Percentiles rank a stretch among this genome's conserved stretches.
Conservation (phyloP, 306 rosid genomes). For the Senna siamea region DNA sequence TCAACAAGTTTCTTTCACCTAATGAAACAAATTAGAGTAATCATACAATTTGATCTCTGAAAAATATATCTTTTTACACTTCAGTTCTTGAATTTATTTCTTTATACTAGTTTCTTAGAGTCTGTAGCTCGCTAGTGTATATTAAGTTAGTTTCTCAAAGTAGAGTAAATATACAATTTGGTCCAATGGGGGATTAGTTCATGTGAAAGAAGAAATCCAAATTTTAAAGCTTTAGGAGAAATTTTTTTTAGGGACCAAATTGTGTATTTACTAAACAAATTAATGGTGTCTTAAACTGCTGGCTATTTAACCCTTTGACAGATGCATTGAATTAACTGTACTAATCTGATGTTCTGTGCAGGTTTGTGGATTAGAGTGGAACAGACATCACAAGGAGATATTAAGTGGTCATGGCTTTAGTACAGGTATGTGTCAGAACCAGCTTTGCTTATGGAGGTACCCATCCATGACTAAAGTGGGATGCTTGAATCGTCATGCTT, state of each 20-base stretch:
- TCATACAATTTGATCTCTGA: too few species aligned
- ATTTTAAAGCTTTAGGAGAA: too few species aligned
- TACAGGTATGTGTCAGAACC: constrained; percentile 42
- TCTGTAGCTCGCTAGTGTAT: too few species aligned
- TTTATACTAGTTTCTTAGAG: too few species aligned
- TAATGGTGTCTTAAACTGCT: neutral
- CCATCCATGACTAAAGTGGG: constrained; percentile 73
- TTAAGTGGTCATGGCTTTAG: constrained; percentile 84
- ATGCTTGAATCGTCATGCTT: constrained; percentile 52
- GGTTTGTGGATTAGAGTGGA: constrained; percentile 89
- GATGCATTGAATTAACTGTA: constrained; percentile 10
- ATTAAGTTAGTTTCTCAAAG: too few species aligned
- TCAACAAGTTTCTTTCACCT: too few species aligned
- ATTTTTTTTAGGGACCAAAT: too few species aligned
- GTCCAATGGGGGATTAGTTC: too few species aligned
- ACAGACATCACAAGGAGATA: constrained; percentile 73
- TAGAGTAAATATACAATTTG: too few species aligned
- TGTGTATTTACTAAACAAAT: neutral
- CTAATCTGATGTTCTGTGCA: constrained; percentile 33
- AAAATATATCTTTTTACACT: too few species aligned
- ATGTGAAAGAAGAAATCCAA: too few species aligned
- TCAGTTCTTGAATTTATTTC: too few species aligned
- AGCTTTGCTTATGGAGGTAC: constrained; percentile 73
- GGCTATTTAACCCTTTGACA: neutral
- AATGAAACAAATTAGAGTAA: neutral